Evolutionary conservation across 331 rosid genomes (phyloP).

Genomic region (Erythrophleum ivorense): DNA sequence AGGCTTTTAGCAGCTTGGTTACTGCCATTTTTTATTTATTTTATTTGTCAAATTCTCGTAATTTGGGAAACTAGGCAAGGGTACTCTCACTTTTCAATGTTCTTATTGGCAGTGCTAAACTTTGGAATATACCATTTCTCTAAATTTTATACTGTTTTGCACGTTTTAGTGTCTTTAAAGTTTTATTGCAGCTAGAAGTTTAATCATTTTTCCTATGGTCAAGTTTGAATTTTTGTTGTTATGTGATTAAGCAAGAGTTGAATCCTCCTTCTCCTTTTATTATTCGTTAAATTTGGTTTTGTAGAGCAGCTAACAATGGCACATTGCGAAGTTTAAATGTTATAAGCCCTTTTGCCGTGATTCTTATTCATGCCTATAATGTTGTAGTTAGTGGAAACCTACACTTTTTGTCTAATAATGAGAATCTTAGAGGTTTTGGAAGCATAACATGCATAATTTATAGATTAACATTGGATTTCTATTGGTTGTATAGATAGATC

Average conservation of each 20-base stretch:
- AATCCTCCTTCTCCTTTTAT: neutral
- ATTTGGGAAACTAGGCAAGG: neutral
- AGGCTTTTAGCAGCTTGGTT: neutral
- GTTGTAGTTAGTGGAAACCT: neutral
- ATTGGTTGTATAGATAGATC: neutral
- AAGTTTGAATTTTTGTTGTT: neutral
- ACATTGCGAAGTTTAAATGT: neutral
- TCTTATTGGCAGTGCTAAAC: neutral
- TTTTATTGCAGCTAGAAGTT: neutral
- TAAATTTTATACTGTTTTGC: neutral
- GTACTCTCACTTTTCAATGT: too few relatives aligned
- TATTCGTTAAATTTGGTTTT: neutral
- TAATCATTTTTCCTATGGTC: neutral
- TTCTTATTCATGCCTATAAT: neutral
- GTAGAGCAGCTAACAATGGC: neutral
- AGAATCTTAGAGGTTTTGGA: neutral
- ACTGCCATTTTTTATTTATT: neutral
- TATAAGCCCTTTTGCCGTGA: neutral
- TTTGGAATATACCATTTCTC: neutral
- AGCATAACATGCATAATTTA: neutral
- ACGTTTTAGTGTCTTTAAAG: neutral
- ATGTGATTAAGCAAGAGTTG: neutral
- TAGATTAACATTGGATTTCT: neutral
- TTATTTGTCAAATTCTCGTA: neutral
- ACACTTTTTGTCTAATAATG: neutral